These are phyloP conservation scores for Ustilago crameri DNA, from an alignment of 1,284 basidiomycete genomes.

Conservation along the genomic window DNA sequence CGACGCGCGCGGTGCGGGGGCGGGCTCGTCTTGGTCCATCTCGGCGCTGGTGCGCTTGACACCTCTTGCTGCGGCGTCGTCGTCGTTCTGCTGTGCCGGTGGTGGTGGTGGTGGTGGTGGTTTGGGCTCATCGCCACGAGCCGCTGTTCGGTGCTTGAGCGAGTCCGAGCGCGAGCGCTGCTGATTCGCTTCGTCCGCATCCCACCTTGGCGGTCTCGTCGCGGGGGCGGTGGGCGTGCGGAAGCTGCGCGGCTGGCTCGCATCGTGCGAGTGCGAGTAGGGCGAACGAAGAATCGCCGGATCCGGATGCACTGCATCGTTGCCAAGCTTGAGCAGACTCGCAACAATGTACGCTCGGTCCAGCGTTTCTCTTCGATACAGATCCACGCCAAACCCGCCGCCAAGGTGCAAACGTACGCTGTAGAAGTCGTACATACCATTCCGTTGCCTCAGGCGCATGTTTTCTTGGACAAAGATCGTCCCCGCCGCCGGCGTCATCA, in stretches of 20 bases:
- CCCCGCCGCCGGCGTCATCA: constrained; percentile 53
- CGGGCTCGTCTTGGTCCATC: constrained; percentile 30
- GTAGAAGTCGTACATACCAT: constrained; percentile 53
- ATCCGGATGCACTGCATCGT: constrained; percentile 52
- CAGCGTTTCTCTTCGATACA: constrained; percentile 53
- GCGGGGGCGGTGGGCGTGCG: constrained; percentile 23
- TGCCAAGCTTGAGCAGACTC: constrained; percentile 54
- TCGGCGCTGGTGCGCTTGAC: constrained; percentile 37
- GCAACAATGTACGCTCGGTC: constrained; percentile 58
- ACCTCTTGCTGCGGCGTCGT: constrained; percentile 6
- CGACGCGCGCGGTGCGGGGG: no score
- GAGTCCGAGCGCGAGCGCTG: constrained; percentile 18
- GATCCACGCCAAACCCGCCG: constrained; percentile 55
- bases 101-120: no score
- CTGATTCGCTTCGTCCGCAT: constrained; percentile 6
- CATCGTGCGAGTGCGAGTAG: constrained; percentile 34
- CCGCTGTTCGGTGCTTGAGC: constrained; percentile 9
- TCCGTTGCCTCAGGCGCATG: constrained; percentile 50
- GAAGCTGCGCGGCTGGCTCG: constrained; percentile 21
- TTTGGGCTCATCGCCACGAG: no score
- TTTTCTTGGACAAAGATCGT: constrained; percentile 58
- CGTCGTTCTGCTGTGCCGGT: constrained; percentile 7
- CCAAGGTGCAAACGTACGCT: constrained; percentile 56
- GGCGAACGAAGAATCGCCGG: constrained; percentile 37
- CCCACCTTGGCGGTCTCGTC: constrained; percentile 4